Percentiles rank a stretch among this genome's conserved stretches.
These are phyloP conservation scores for Hymenoscyphus scutula DNA, from an alignment of 2,329 filamentous ascomycete species.

Conservation along the genomic window DNA sequence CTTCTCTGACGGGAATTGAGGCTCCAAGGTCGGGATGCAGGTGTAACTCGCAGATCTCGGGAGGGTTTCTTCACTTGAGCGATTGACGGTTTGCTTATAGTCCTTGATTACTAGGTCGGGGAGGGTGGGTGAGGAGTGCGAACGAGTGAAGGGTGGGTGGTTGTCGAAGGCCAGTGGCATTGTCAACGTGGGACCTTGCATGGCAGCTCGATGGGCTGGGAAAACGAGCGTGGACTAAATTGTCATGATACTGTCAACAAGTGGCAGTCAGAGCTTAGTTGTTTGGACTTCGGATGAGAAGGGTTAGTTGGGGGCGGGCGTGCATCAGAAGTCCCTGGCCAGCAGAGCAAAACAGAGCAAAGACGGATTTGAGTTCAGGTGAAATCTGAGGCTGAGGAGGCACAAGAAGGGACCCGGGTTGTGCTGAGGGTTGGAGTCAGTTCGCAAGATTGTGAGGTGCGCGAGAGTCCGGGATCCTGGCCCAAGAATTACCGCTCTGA, in stretches of 20 bases:
- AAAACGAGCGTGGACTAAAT: conserved; percentile 23
- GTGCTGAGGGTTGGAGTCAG: neutral
- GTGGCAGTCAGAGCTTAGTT: neutral
- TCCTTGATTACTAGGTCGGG: conserved; percentile 31
- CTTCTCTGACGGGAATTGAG: conserved; percentile 23
- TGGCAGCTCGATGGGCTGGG: conserved; percentile 26
- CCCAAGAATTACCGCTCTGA: neutral
- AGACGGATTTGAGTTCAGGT: conserved; percentile 4
- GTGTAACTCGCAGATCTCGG: conserved; percentile 58
- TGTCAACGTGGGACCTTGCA: conserved; percentile 33
- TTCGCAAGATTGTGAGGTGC: conserved; percentile 4
- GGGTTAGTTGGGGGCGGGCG: neutral
- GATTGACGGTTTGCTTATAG: conserved; percentile 23
- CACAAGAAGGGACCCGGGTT: conserved; percentile 2
- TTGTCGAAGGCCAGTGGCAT: conserved; percentile 33
- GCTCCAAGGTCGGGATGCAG: conserved; percentile 44
- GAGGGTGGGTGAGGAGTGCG: conserved; percentile 36
- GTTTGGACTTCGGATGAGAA: neutral
- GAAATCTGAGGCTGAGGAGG: conserved; percentile 18
- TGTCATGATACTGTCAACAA: conserved; percentile 26
- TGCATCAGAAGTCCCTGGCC: conserved; percentile 14
- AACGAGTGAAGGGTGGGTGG: conserved; percentile 33
- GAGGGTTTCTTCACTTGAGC: conserved; percentile 36
- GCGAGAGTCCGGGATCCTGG: conserved; percentile 1
- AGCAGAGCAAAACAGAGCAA: conserved; percentile 13